Conservation (phyloP, 177 flowering plant genomes). For the Vitis hybrid region DNA sequence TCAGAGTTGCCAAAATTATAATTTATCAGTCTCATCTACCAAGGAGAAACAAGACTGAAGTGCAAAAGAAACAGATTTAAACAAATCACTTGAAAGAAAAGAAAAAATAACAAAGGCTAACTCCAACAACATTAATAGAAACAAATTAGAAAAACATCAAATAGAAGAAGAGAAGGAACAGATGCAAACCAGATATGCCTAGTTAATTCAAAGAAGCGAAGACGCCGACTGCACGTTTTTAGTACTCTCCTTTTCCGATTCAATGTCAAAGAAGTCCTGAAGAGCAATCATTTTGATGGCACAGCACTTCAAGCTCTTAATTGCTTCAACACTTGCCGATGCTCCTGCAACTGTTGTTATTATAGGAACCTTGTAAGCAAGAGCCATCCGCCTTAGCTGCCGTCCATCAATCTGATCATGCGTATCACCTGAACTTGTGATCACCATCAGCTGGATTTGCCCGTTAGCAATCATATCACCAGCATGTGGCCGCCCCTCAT, state of each 20-base stretch:
- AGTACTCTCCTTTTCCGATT: conserved; percentile 14
- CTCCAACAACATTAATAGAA: neutral
- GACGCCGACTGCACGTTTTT: conserved; percentile 51
- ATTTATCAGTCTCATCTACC: no score
- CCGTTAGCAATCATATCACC: conserved; percentile 91
- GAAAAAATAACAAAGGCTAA: neutral
- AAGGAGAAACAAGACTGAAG: neutral
- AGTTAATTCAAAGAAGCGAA: conserved; percentile 18
- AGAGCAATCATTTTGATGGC: conserved; percentile 73
- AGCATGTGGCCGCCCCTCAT: conserved; percentile 94
- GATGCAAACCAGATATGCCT: conserved; percentile 11
- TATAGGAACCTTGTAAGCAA: conserved; percentile 81
- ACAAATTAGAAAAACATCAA: neutral
- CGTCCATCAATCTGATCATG: conserved; percentile 85
- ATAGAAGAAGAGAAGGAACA: neutral
- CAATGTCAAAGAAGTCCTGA: conserved; percentile 69
- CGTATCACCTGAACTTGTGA: conserved; percentile 85
- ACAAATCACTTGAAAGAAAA: neutral
- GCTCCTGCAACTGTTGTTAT: conserved; percentile 93
- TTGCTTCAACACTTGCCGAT: conserved; percentile 78
- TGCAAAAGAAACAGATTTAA: neutral
- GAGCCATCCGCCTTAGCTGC: conserved; percentile 86
- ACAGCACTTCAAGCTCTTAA: conserved; percentile 66
- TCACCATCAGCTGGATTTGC: conserved; percentile 85
- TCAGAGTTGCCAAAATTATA: no score